Percentiles rank a stretch among this genome's conserved stretches.
These are phyloP conservation scores for Pseudogymnoascus sp. DNA, from an alignment of 2,329 filamentous ascomycete genomes.

Conservation along the genomic window DNA sequence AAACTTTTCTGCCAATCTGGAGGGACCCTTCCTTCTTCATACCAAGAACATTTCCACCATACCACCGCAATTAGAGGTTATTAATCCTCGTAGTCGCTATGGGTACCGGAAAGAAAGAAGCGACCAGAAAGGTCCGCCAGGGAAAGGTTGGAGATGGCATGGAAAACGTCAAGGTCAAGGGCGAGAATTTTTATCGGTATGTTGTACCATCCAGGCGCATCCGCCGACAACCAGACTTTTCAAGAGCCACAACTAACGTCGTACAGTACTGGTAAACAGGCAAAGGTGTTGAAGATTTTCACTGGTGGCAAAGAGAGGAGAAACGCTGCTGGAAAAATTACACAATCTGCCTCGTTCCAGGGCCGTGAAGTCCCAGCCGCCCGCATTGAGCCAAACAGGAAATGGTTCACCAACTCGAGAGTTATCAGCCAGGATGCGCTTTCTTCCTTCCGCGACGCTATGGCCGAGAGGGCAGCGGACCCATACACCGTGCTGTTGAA, in stretches of 20 bases:
- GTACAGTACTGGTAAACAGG: constrained; percentile 63
- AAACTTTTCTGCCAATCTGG: constrained; percentile 13
- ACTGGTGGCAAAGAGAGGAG: constrained; percentile 78
- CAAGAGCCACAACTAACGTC: constrained; percentile 12
- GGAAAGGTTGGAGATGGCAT: constrained; percentile 80
- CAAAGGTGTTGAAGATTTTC: constrained; percentile 82
- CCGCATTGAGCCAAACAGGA: constrained; percentile 88
- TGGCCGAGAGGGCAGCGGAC: constrained; percentile 81
- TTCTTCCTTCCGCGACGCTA: constrained; percentile 78
- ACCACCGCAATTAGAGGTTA: constrained; percentile 4
- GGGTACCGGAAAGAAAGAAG: constrained; percentile 91
- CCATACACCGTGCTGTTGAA: constrained; percentile 94
- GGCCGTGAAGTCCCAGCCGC: constrained; percentile 73
- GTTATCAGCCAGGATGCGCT: constrained; percentile 84
- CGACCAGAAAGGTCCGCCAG: constrained; percentile 71
- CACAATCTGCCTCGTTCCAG: constrained; percentile 76
- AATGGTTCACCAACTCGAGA: constrained; percentile 95
- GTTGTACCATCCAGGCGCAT: constrained; percentile 18
- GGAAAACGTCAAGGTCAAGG: constrained; percentile 85
- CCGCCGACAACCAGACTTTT: background rate
- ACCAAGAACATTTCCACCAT: constrained; percentile 1
- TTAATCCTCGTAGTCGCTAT: constrained; percentile 39
- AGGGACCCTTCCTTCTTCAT: constrained; percentile 13
- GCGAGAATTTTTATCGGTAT: constrained; percentile 95
- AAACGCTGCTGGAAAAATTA: constrained; percentile 76